Percentiles rank a stretch among this genome's conserved stretches.
Conservation (phyloP, 202 grass and related monocot species). For the Digitaria exilis region DNA sequence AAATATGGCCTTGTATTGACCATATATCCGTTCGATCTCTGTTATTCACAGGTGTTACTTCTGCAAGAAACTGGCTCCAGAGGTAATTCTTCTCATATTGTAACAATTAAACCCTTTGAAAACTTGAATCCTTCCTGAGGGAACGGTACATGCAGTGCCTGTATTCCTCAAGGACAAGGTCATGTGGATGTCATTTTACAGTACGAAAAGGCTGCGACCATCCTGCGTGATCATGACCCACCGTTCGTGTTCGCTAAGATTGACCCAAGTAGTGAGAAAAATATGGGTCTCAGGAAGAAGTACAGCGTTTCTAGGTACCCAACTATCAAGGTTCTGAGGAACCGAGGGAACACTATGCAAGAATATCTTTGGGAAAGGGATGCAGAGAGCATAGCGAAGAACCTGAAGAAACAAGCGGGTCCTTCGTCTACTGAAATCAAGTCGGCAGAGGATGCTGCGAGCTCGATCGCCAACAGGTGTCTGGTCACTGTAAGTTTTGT, state of each 20-base stretch:
- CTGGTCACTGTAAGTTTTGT: slow-evolving; percentile 59
- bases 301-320: slow-evolving; percentile 59
- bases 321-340: slow-evolving; percentile 64
- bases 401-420: slow-evolving; percentile 70
- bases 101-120: neutral
- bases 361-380: slow-evolving; percentile 60
- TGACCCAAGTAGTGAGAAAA: slow-evolving; percentile 55
- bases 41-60: slow-evolving; percentile 58
- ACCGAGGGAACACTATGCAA: slow-evolving; percentile 44
- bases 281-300: slow-evolving; percentile 61
- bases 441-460: slow-evolving; percentile 40
- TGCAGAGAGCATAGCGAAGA: slow-evolving; percentile 58
- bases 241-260: slow-evolving; percentile 67
- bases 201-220: slow-evolving; percentile 78
- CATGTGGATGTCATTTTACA: slow-evolving; percentile 19
- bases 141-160: neutral
- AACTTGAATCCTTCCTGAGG: neutral
- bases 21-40: slow-evolving; percentile 5
- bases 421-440: slow-evolving; percentile 64
- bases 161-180: neutral
- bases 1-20: neutral
- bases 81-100: slow-evolving; percentile 48
- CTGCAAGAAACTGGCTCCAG: slow-evolving; percentile 62
- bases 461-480: slow-evolving; percentile 48
- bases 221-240: slow-evolving; percentile 55